phyloP scores from a whole-genome alignment of 2,329 filamentous ascomycete genomes.

The Metarhizium album region DNA sequence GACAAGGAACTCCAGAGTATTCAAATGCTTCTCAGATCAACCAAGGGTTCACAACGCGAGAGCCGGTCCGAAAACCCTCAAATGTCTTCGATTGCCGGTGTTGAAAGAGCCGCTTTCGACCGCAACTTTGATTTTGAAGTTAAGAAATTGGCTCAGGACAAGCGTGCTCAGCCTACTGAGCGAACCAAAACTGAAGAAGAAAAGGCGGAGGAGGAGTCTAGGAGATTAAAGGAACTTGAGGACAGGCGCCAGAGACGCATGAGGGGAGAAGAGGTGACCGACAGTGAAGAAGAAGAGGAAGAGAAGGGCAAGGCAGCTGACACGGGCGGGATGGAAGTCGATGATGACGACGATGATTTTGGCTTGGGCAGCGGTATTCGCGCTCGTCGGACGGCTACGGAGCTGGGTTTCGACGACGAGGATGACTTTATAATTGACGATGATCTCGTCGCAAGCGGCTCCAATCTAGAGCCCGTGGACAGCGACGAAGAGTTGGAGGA shows the following conservation, averaged over 20 bases:
- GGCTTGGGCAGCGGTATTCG: conserved; percentile 50
- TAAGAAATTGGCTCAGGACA: conserved; percentile 73
- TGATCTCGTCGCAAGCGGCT: conserved; percentile 74
- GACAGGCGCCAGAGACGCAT: conserved; percentile 74
- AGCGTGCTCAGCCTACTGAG: conserved; percentile 73
- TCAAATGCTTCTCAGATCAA: conserved; percentile 55
- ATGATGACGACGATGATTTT: conserved; percentile 41
- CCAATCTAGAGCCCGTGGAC: conserved; percentile 50
- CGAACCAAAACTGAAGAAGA: conserved; percentile 90
- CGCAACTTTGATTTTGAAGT: conserved; percentile 81
- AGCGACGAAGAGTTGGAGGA: conserved; percentile 42
- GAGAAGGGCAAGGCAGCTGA: conserved; percentile 24
- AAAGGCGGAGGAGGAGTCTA: conserved; percentile 64
- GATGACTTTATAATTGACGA: conserved; percentile 90
- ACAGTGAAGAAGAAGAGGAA: conserved; percentile 48
- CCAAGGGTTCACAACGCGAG: conserved; percentile 28
- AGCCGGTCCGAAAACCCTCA: conserved; percentile 13
- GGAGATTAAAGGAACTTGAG: conserved; percentile 69
- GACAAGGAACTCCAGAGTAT: conserved; percentile 76
- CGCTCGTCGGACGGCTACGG: conserved; percentile 43
- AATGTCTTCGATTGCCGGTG: conserved; percentile 29
- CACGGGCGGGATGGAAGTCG: conserved; percentile 24
- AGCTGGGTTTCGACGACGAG: conserved; percentile 77
- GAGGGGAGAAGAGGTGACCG: conserved; percentile 65
- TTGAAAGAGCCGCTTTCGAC: conserved; percentile 60